These are phyloP conservation scores for Kwoniella shandongensis DNA, from an alignment of 768 basidiomycete genomes.

Conservation along the genomic window DNA sequence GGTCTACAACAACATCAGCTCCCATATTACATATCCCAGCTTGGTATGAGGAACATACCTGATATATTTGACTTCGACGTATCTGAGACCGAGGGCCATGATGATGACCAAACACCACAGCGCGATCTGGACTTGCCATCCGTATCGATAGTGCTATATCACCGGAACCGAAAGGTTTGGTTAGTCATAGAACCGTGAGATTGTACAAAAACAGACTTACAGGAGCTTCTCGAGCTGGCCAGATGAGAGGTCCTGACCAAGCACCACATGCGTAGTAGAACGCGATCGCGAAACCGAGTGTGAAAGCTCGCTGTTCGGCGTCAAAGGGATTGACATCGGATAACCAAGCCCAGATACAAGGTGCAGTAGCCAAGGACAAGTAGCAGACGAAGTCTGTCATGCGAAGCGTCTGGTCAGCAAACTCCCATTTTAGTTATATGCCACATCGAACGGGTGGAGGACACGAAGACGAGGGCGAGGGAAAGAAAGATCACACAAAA, in stretches of 20 bases:
- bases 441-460: no score
- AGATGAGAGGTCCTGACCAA: constrained; percentile 45
- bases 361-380: constrained; percentile 40
- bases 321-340: constrained; percentile 47
- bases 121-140: constrained; percentile 42
- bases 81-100: constrained; percentile 27
- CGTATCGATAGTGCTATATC: constrained; percentile 32
- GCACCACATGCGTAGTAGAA: constrained; percentile 45
- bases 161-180: not conserved
- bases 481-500: no score
- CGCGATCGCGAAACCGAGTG: constrained; percentile 41
- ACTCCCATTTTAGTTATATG: not conserved
- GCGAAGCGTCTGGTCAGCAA: no score
- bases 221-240: constrained; percentile 43
- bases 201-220: not conserved
- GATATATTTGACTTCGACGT: constrained; percentile 37
- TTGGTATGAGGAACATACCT: no score
- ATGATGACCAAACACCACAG: constrained; percentile 43
- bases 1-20: constrained; percentile 5
- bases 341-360: constrained; percentile 47
- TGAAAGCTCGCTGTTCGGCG: constrained; percentile 46
- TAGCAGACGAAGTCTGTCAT: constrained; percentile 41
- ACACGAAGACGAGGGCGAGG: no score
- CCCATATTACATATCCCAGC: no score
- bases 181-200: not conserved